Base-by-base conservation (phyloP, 495 filamentous ascomycete genomes). In the Aspergillus leporis region DNA sequence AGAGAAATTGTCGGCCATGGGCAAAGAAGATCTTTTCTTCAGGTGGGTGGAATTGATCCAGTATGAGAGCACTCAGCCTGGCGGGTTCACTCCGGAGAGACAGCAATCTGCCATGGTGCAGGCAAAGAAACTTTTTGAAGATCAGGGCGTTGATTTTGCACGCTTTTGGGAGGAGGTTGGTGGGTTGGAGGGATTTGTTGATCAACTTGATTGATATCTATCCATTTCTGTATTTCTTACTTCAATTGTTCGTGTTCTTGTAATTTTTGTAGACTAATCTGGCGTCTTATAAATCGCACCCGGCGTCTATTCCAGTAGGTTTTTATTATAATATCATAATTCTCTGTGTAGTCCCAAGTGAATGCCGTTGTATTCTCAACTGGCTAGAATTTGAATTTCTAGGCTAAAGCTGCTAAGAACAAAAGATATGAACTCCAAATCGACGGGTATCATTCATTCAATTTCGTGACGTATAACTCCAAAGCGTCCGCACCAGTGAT, bases 11-110 rank as follows among this genome's bases (percentile, higher is more conserved):
- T 79, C 82, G 3, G 78, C 78, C 3, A 74, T 92, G 67, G 89
- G 89, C 10, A 93, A 94, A 70, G 91, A 94, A 69, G 83, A 87
- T 56, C 69, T 96, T 8, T 96, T 96, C 74, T 94, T 87, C 71
- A 81, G 87, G 32, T 92, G 90, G 89, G 87, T 93, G 51, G 91
- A 96, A 74, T 71, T 94, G 55, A 79, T 95, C 40, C 91, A 95
- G 70, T 91, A 83, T 65, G 91, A 94, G 73, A 89, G 88, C 50
- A 83, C 82, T 30, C 81, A 81, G 59, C 85, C 90, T 0, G 90
- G 87, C 41, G 88, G 88, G 0, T 93, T 93, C 64, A 87, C 84
- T 1, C 67, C 74, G 4, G 88, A 92, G 63, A 78, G 83, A 61
- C 89, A 92, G 73, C 70, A 79, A 22, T 79, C 78, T 50, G 83